Percentiles rank a stretch among this genome's conserved stretches.
Evolutionary conservation across 805 yeast genomes (phyloP).

Genomic region (Hanseniaspora pseudoguilliermondii): DNA sequence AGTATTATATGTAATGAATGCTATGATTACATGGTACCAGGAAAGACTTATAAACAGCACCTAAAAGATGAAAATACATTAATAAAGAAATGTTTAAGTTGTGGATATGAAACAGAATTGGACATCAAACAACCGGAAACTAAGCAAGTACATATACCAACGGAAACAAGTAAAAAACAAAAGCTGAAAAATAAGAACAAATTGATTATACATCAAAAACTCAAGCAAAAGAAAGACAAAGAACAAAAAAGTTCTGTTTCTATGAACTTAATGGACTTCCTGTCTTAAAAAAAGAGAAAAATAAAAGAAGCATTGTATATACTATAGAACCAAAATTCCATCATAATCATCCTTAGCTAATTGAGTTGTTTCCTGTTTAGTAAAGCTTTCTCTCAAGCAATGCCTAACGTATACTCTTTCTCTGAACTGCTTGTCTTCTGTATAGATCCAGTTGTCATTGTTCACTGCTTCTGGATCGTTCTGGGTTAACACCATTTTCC

Average conservation of each 20-base stretch:
- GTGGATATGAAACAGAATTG: not conserved
- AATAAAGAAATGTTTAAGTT: not conserved
- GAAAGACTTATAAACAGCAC: not conserved
- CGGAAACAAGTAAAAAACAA: not conserved
- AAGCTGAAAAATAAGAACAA: constrained; percentile 3
- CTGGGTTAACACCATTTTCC: not conserved
- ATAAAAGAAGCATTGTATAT: not conserved
- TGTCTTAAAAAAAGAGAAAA: not conserved
- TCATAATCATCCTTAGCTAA: not conserved
- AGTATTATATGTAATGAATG: constrained; percentile 2
- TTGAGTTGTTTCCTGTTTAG: not conserved
- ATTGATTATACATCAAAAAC: constrained; percentile 6
- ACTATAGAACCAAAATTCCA: constrained; percentile 2
- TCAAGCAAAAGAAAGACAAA: not conserved
- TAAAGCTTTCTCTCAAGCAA: constrained; percentile 1
- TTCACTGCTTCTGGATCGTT: not conserved
- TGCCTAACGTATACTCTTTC: constrained; percentile 7
- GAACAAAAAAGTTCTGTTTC: not conserved
- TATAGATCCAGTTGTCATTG: constrained; percentile 5
- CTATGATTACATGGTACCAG: constrained; percentile 5
- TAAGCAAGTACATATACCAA: not conserved
- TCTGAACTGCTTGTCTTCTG: not conserved
- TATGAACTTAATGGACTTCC: constrained; percentile 8
- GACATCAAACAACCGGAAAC: not conserved
- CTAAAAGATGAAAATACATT: not conserved